phyloP scores from a whole-genome alignment of 2,329 filamentous ascomycete genomes.

The Pseudocercospora pini-densiflorae region DNA sequence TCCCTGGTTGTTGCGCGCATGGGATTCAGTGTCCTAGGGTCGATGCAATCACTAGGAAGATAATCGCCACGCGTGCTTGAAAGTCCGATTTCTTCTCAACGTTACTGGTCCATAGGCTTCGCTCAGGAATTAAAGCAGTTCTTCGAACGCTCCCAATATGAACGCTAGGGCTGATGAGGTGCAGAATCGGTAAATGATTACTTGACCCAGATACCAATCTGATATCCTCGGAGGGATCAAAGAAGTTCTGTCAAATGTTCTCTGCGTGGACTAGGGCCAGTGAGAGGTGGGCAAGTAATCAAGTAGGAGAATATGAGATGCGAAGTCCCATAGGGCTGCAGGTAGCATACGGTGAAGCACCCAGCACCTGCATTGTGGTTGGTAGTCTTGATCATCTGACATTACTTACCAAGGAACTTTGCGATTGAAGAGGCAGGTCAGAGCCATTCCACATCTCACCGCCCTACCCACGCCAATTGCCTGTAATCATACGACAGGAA shows the following conservation, averaged over 20 bases:
- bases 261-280: no score
- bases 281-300: no score
- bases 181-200: no score
- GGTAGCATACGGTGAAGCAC: not conserved
- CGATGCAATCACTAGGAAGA: not conserved
- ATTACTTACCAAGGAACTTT: not conserved
- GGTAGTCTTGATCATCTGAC: not conserved
- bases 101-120: not conserved
- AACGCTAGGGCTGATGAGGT: no score
- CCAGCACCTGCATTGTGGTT: not conserved
- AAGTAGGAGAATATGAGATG: no score
- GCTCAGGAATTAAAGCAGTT: not conserved
- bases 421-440: not conserved
- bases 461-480: not conserved
- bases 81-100: not conserved
- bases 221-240: no score
- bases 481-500: not conserved
- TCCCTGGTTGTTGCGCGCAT: no score
- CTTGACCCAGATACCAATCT: no score
- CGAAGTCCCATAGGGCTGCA: not conserved
- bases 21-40: no score
- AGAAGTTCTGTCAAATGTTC: no score
- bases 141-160: not conserved
- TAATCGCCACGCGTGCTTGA: not conserved
- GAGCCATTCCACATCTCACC: not conserved